Conservation (phyloP, 1,139 yeast genomes). For the Hansenula lynferdii region DNA sequence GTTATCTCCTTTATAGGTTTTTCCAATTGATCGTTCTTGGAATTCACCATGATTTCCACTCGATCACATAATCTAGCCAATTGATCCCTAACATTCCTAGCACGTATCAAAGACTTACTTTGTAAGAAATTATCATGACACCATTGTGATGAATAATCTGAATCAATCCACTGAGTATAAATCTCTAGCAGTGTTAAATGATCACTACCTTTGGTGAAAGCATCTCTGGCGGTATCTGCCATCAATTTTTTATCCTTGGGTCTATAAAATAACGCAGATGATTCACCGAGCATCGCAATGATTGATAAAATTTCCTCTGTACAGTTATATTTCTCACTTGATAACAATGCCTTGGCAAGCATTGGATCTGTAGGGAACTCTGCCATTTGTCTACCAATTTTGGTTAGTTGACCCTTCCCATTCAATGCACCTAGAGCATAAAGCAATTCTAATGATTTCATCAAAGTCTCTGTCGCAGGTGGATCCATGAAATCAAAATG, state of each 20-base stretch:
- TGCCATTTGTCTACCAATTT: conserved; percentile 79
- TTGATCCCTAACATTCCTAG: conserved; percentile 71
- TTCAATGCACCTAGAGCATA: conserved; percentile 88
- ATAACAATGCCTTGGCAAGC: conserved; percentile 69
- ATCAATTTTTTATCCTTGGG: conserved; percentile 66
- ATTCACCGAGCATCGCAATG: conserved; percentile 80
- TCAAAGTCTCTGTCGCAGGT: conserved; percentile 69
- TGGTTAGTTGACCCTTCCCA: conserved; percentile 73
- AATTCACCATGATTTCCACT: conserved; percentile 37
- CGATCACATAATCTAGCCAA: conserved; percentile 56
- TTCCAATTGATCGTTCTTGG: conserved; percentile 12
- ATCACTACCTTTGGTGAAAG: conserved; percentile 60
- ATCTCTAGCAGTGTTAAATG: conserved; percentile 71
- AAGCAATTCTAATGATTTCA: conserved; percentile 71
- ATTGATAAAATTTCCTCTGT: conserved; percentile 63
- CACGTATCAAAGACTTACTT: conserved; percentile 64
- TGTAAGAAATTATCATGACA: conserved; percentile 83
- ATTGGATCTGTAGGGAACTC: conserved; percentile 93
- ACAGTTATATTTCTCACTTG: conserved; percentile 57
- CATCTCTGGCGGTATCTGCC: conserved; percentile 59
- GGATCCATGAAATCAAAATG: conserved; percentile 85
- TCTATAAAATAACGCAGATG: conserved; percentile 63
- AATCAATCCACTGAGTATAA: conserved; percentile 71
- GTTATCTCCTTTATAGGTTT: conserved; percentile 20
- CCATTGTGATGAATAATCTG: conserved; percentile 75